A percentile compares a stretch with the other conserved stretches of the same genome.
phyloP scores from a whole-genome alignment of 1,284 basidiomycete genomes.

The Albatrellus sp. region DNA sequence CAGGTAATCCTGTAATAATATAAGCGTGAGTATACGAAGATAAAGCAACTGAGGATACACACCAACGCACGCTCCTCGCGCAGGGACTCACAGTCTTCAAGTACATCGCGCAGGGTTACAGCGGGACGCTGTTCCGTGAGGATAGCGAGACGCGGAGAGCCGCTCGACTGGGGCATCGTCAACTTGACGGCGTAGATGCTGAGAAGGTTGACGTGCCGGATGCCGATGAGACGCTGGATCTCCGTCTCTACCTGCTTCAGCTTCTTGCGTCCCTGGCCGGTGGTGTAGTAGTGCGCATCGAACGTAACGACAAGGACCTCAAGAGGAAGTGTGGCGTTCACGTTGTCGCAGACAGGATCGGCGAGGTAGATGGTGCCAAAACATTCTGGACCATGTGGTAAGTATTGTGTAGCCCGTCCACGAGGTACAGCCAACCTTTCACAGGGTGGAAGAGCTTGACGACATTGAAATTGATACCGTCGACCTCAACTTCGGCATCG shows the following conservation, averaged over 20 bases:
- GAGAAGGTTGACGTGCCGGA: conserved; percentile 51
- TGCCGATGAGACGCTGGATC: conserved; percentile 40
- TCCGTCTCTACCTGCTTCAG: conserved; percentile 54
- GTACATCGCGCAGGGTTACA: conserved; percentile 51
- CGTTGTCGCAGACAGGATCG: conserved; percentile 57
- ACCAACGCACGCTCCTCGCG: conserved; percentile 58
- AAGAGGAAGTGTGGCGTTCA: conserved; percentile 39
- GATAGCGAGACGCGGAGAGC: conserved; percentile 42
- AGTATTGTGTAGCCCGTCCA: background rate
- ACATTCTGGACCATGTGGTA: conserved; percentile 27
- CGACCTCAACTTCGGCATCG: conserved; percentile 38
- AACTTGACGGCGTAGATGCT: conserved; percentile 55
- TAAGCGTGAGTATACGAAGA: background rate
- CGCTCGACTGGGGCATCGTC: conserved; percentile 31
- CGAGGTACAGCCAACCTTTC: conserved; percentile 32
- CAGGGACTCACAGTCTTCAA: conserved; percentile 55
- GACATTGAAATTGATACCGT: conserved; percentile 43
- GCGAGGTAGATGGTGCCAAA: conserved; percentile 57
- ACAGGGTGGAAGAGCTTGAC: conserved; percentile 62
- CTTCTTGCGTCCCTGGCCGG: conserved; percentile 53
- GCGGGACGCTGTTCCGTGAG: conserved; percentile 54
- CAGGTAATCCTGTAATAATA: conserved; percentile 46
- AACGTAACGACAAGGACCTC: conserved; percentile 58
- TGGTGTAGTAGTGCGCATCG: conserved; percentile 51
- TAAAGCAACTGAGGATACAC: conserved; percentile 11